These are phyloP conservation scores for Monilinia aucupariae DNA, from an alignment of 2,329 filamentous ascomycete species.

Conservation along the genomic window DNA sequence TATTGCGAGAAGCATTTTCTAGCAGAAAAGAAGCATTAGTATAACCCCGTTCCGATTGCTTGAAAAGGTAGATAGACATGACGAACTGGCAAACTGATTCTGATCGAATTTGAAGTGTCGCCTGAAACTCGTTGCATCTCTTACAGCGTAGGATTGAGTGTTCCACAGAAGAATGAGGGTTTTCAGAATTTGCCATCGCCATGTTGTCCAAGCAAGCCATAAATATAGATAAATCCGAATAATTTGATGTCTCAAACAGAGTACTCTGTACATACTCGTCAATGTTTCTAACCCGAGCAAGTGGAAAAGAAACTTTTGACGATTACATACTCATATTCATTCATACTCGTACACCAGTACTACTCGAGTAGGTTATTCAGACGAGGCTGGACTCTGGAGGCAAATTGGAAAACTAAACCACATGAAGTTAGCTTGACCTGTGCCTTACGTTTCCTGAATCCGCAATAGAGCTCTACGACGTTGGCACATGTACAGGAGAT, in stretches of 20 bases:
- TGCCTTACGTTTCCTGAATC: constrained; percentile 16
- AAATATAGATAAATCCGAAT: background rate
- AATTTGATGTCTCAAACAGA: constrained; percentile 12
- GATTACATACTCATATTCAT: too few species aligned
- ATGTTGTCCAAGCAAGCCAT: constrained; percentile 7
- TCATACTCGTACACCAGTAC: too few species aligned
- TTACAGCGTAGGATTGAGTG: constrained; percentile 24
- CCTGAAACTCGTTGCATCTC: constrained; percentile 29
- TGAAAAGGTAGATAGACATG: background rate
- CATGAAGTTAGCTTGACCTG: background rate
- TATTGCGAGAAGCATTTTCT: constrained; percentile 75
- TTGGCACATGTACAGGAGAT: background rate
- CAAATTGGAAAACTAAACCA: background rate
- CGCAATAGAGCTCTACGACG: background rate
- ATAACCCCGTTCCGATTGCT: constrained; percentile 15
- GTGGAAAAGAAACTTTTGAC: constrained; percentile 4
- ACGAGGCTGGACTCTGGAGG: constrained; percentile 14
- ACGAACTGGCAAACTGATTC: constrained; percentile 35
- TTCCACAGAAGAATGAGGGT: constrained; percentile 2
- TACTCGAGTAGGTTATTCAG: background rate
- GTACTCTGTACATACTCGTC: too few species aligned
- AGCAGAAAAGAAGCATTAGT: constrained; percentile 20
- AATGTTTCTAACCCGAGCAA: constrained; percentile 13
- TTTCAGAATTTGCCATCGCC: constrained; percentile 17
- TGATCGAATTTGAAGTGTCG: constrained; percentile 33